phyloP scores from a whole-genome alignment of 306 rosid species.

The Acacia confusa region DNA sequence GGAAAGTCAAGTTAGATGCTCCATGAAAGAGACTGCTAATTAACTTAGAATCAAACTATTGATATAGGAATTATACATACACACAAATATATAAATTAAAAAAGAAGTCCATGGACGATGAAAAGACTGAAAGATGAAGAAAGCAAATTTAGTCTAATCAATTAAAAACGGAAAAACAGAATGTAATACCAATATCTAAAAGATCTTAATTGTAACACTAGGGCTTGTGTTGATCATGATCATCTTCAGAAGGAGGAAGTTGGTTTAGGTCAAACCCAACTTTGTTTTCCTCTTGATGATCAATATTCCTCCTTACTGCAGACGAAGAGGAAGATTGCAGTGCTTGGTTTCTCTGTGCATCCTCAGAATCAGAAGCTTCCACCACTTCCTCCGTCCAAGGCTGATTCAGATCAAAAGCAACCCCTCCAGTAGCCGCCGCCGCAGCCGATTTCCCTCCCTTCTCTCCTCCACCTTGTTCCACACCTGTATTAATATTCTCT shows the following conservation, averaged over 20 bases:
- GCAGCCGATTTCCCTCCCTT: neutral
- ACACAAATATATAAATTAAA: neutral
- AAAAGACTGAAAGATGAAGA: neutral
- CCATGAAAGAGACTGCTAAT: too few species aligned
- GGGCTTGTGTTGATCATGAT: neutral
- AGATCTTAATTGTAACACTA: neutral
- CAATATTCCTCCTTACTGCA: neutral
- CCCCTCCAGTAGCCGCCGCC: neutral
- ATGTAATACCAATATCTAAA: neutral
- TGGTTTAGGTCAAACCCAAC: constrained; percentile 32
- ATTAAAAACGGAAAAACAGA: neutral
- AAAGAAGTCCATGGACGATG: neutral
- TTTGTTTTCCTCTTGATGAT: neutral
- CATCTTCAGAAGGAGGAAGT: neutral
- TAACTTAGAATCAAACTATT: too few species aligned
- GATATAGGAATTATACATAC: too few species aligned
- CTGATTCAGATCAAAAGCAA: constrained; percentile 19
- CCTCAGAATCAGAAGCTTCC: neutral
- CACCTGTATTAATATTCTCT: neutral
- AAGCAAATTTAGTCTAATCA: neutral
- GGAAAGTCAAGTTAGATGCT: too few species aligned
- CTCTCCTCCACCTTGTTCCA: neutral
- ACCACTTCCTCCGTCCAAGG: neutral
- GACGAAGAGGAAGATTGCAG: neutral
- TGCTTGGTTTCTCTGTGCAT: neutral